Evolutionary conservation across 768 basidiomycete species (phyloP).

Genomic region (Suillus weaverae): DNA sequence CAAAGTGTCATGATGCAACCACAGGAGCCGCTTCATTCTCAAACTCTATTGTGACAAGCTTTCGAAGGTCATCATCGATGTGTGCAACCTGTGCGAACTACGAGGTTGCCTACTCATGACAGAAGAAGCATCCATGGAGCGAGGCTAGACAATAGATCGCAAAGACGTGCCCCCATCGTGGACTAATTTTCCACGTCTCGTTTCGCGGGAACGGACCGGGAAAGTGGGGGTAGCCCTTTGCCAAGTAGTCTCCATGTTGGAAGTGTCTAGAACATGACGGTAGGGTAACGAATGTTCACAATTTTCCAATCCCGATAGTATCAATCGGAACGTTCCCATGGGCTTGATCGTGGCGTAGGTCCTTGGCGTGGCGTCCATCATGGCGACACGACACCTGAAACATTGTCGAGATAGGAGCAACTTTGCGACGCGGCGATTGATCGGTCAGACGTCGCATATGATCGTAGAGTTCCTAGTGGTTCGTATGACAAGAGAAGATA

Average conservation of each 20-base stretch:
- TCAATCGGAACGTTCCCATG: slow-evolving; percentile 5
- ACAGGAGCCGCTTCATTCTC: background rate
- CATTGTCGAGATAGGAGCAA: background rate
- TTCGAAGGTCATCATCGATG: background rate
- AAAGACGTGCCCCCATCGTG: background rate
- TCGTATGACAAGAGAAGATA: background rate
- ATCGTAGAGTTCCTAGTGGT: background rate
- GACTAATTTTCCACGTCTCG: background rate
- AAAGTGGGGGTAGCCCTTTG: background rate
- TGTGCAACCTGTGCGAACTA: slow-evolving; percentile 1
- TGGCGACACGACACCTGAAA: background rate
- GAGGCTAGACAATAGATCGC: background rate
- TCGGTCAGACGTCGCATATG: background rate
- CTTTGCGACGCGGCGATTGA: background rate
- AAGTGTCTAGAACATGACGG: background rate
- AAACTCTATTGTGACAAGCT: slow-evolving; percentile 5
- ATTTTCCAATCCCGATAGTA: background rate
- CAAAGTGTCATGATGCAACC: slow-evolving; percentile 2
- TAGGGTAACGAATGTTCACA: background rate
- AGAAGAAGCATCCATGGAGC: background rate
- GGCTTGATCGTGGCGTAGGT: slow-evolving; percentile 2
- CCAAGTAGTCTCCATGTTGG: background rate
- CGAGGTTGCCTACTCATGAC: background rate
- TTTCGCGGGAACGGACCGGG: background rate
- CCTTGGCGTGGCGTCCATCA: background rate